These are phyloP conservation scores for Candida taoyuanica DNA, from an alignment of 805 yeast genomes.

Conservation along the genomic window DNA sequence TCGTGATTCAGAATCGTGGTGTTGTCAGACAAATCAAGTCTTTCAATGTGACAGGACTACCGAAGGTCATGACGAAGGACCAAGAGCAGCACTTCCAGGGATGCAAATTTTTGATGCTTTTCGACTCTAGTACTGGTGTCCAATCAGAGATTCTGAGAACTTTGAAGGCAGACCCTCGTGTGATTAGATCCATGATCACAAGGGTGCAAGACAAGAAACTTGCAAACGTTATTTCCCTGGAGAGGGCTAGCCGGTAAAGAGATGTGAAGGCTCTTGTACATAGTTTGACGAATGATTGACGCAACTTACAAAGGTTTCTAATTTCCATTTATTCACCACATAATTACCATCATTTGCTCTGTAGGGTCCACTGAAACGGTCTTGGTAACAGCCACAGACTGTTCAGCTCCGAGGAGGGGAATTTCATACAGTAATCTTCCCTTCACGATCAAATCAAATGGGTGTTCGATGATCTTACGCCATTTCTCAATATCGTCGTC, in stretches of 20 bases:
- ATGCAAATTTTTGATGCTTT: constrained; percentile 77
- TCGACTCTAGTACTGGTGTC: constrained; percentile 81
- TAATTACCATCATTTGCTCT: too few species aligned
- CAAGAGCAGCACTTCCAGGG: constrained; percentile 91
- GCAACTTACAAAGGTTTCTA: too few species aligned
- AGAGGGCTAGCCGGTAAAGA: constrained; percentile 28
- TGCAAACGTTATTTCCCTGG: constrained; percentile 54
- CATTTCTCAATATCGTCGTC: constrained; percentile 49
- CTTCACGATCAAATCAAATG: constrained; percentile 79
- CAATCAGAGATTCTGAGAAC: constrained; percentile 82
- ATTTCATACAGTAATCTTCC: constrained; percentile 77
- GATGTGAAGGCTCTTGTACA: neutral
- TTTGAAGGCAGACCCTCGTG: constrained; percentile 83
- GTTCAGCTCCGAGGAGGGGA: constrained; percentile 52
- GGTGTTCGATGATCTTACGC: constrained; percentile 68
- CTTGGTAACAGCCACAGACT: constrained; percentile 59
- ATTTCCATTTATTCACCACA: too few species aligned
- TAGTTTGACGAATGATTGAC: constrained; percentile 1
- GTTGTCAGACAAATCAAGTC: constrained; percentile 82
- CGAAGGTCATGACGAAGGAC: constrained; percentile 76
- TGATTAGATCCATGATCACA: constrained; percentile 70
- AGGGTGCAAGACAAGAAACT: constrained; percentile 52
- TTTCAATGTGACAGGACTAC: constrained; percentile 73
- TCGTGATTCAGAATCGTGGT: constrained; percentile 86
- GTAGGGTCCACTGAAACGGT: constrained; percentile 52